A percentile compares a stretch with the other conserved stretches of the same genome.
Evolutionary conservation across 768 basidiomycete genomes (phyloP).

Genomic region (Aureoboletus auriporus): DNA sequence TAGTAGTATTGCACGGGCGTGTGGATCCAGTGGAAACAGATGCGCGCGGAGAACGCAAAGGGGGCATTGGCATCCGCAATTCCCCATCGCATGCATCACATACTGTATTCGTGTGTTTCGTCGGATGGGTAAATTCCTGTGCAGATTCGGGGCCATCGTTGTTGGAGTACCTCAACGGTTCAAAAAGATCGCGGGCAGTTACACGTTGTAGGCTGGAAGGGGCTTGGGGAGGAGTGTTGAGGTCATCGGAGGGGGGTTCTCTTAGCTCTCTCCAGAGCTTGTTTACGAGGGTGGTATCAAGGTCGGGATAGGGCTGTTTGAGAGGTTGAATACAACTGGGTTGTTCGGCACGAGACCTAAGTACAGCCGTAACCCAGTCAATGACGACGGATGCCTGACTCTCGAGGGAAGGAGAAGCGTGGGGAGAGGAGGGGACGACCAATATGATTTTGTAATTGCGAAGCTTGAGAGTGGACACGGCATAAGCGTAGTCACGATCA

Average conservation of each 20-base stretch:
- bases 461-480: conserved; percentile 52
- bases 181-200: conserved; percentile 23
- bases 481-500: conserved; percentile 65
- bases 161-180: conserved; percentile 10
- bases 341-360: conserved; percentile 28
- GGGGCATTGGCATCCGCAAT: conserved; percentile 13
- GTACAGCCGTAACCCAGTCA: conserved; percentile 46
- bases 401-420: conserved; percentile 43
- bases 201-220: conserved; percentile 11
- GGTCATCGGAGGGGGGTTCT: conserved; percentile 11
- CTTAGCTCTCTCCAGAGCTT: conserved; percentile 22
- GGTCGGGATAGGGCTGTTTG: conserved; percentile 24
- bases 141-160: conserved; percentile 5
- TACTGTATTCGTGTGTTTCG: conserved; percentile 5
- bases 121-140: conserved; percentile 3
- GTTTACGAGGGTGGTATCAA: conserved; percentile 18
- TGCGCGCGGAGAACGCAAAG: conserved; percentile 13
- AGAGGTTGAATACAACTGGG: conserved; percentile 6
- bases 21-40: conserved; percentile 18
- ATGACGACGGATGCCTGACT: conserved; percentile 51
- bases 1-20: conserved; percentile 13
- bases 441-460: conserved; percentile 51
- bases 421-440: conserved; percentile 37
- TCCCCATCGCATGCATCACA: not conserved
- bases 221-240: not conserved